Base-by-base conservation (phyloP, 1,284 basidiomycete genomes). In the Pseudozyma hubeiensis region DNA sequence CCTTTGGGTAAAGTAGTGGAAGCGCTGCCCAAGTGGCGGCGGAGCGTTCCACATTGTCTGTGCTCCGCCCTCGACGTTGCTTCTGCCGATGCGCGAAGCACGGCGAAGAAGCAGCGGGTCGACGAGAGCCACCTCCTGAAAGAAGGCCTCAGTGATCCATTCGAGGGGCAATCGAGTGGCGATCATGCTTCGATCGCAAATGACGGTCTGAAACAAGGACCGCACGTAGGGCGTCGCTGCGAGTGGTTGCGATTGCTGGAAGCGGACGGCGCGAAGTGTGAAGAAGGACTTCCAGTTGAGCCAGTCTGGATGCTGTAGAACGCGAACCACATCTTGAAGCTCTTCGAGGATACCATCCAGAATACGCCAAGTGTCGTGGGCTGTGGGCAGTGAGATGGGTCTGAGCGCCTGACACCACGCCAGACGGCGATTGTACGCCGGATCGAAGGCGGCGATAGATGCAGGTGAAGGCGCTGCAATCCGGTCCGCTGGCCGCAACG, bases 341-440 rank as follows among this genome's bases (percentile, higher is more conserved):
- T 88, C 89, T 46, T 89, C 86, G 3, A 92, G 69, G 8, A 91
- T 80, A 0, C 78, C 83, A 6, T 85, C 82, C 2, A 92, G 70
- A 0, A 86, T 84, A 16, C 86, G 76, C 89, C 90, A 92, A 0
- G 88, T 88, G 4, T 87, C 82, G 13, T 86, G 83, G 46, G 88
- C 85, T 1, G 86, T 73, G 0, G 89, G 89, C 0, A 91, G 79
- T 5, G 87, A 83, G 16, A 92, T 85, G 4, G 89, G 85, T 14
- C 90, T 88, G 7, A 92, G 88, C 0, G 93, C 93, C 81, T 92
- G 90, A 65, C 88, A 89, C 40, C 90, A 90, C 30, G 90, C 90
- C 0, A 94, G 86, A 49, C 88, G 87, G 7, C 92, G 89, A 3
- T 89, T 88, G 50, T 93, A 89, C 43, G 88, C 86, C 5, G 91